Conservation (phyloP, 1,284 basidiomycete species). For the Cerioporus squamosus region DNA sequence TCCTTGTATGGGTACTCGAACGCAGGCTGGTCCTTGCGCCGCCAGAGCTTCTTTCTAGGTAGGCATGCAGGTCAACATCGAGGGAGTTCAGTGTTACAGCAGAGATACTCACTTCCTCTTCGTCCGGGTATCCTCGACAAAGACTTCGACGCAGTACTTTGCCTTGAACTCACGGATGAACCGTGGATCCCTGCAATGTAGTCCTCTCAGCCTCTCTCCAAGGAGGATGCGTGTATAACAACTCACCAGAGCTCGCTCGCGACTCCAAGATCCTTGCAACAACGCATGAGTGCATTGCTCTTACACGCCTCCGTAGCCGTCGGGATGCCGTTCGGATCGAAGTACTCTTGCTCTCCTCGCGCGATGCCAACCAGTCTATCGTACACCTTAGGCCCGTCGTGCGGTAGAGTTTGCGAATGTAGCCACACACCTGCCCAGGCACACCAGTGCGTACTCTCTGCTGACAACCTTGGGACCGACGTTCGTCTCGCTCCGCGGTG, state of each 20-base stretch:
- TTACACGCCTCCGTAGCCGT: conserved; percentile 97
- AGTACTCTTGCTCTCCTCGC: conserved; percentile 97
- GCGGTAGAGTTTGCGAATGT: neutral
- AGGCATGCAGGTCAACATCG: conserved; percentile 9
- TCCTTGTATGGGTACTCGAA: conserved; percentile 89
- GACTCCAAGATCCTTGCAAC: conserved; percentile 96
- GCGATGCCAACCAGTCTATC: conserved; percentile 87
- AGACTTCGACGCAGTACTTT: conserved; percentile 86
- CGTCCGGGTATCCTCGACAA: conserved; percentile 78
- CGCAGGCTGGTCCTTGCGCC: conserved; percentile 84
- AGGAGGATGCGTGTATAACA: neutral
- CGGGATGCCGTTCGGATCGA: conserved; percentile 88
- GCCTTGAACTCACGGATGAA: conserved; percentile 95
- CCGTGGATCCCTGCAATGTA: conserved; percentile 79
- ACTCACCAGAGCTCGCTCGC: conserved; percentile 94
- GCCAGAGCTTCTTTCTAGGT: conserved; percentile 86
- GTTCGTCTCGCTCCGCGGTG: conserved; percentile 91
- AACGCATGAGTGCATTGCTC: conserved; percentile 96
- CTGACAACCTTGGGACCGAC: conserved; percentile 90
- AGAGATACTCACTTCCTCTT: conserved; percentile 82
- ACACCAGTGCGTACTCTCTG: conserved; percentile 94
- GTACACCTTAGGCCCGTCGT: neutral
- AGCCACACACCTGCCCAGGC: conserved; percentile 75
- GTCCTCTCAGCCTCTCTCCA: neutral
- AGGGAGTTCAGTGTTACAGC: neutral